Evolutionary conservation across 1,284 basidiomycete genomes (phyloP), one percentile per base, ranked within the genome.

Genomic region (Ceratobasidium sp.): DNA sequence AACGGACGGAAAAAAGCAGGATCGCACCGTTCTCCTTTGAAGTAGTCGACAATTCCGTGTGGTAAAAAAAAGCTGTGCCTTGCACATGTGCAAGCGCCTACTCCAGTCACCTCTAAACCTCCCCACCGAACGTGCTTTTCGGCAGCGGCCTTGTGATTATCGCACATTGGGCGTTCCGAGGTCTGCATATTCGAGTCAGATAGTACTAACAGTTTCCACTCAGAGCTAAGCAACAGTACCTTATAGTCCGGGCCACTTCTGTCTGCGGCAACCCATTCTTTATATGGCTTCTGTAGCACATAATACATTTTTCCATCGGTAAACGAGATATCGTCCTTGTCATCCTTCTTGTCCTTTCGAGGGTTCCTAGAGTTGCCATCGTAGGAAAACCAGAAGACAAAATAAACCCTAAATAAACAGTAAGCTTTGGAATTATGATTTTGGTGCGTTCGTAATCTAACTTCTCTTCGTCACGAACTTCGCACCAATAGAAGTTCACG

Each of bases 301-400:
- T 41, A 67, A 24, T 67, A 67, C 31, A 17, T 31, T 22, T 19
- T 19, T 4, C 51, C 33, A 14, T 53, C 31, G 1, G 65, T 54
- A 2, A 67, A 48, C 33, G 50, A 44, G 0, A 67, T 2, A 27
- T 67, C 51, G 6, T 44, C 29, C 14, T 51, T 14, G 33, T 67
- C 50, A 27, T 41, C 2, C 15, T 53, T 53, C 50, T 67, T 67
- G 50, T 8, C 50, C 51, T 67, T 67, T 9, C 51, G 51, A 1
- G 31, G 31, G 29, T 54, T 53, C 8, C 50, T 31, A 6, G 45
- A 53, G 36, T 54, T 67, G 2, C 65, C 65, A 44, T 67, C 65
- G 51, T 31, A 67, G 15, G 50, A 54, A 3, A 48, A 7, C 50
- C 65, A 67, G 6, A 54, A 54, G 5, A 24, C 11, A 51, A 50